Percentiles rank a stretch among this genome's conserved stretches.
phyloP scores from a whole-genome alignment of 257 asterid genomes.

The Jacaranda copaia region DNA sequence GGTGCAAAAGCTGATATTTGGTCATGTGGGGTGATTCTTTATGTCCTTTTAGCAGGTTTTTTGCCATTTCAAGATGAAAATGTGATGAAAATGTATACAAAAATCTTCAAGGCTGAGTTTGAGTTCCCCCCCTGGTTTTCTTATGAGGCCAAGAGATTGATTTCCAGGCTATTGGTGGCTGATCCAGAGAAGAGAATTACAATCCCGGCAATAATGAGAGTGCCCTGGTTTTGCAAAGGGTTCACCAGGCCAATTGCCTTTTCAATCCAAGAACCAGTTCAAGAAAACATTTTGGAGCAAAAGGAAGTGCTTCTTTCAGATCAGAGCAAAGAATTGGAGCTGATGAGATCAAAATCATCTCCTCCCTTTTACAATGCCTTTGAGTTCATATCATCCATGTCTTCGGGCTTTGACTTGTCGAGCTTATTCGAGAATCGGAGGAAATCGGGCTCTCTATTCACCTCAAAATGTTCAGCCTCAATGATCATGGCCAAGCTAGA shows the following conservation, averaged over 20 bases:
- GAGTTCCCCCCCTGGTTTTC: conserved; percentile 82
- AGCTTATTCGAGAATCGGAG: conserved; percentile 54
- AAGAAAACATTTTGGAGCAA: conserved; percentile 30
- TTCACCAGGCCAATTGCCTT: conserved; percentile 47
- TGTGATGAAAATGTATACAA: conserved; percentile 75
- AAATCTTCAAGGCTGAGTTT: conserved; percentile 72
- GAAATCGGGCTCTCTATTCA: conserved; percentile 68
- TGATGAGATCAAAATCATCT: conserved; percentile 50
- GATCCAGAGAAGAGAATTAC: conserved; percentile 68
- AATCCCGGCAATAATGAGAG: conserved; percentile 55
- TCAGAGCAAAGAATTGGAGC: conserved; percentile 35
- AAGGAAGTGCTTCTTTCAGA: conserved; percentile 17
- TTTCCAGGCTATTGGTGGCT: conserved; percentile 66
- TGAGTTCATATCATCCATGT: conserved; percentile 84
- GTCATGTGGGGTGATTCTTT: conserved; percentile 87
- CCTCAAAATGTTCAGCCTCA: conserved; percentile 66
- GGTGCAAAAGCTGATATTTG: conserved; percentile 85
- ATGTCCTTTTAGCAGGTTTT: conserved; percentile 74
- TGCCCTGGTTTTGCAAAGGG: conserved; percentile 69
- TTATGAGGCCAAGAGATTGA: conserved; percentile 53
- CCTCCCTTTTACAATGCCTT: conserved; percentile 84
- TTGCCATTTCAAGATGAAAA: conserved; percentile 79
- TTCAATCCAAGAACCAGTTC: conserved; percentile 38
- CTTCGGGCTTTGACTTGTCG: conserved; percentile 82
- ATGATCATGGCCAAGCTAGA: conserved; percentile 62